These are phyloP conservation scores for Yarrowia hollandica DNA, from an alignment of 805 yeast genomes.

Conservation along the genomic window DNA sequence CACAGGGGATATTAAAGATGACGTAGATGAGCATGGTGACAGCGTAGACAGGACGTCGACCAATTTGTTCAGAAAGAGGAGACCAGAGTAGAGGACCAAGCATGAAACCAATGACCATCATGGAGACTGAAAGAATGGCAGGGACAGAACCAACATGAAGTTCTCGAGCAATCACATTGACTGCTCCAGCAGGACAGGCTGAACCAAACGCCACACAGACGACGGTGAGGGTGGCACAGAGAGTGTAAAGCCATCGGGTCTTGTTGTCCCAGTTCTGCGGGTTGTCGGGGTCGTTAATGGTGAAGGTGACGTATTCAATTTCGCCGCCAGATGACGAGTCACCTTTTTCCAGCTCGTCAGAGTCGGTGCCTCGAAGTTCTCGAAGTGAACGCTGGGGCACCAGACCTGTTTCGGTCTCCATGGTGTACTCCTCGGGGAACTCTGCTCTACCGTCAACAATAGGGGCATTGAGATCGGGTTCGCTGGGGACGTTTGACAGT, in stretches of 20 bases:
- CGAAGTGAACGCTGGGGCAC: slow-evolving; percentile 53
- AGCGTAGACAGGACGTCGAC: slow-evolving; percentile 81
- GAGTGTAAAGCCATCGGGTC: slow-evolving; percentile 51
- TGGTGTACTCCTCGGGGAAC: slow-evolving; percentile 88
- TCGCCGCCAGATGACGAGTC: slow-evolving; percentile 47
- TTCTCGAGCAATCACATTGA: slow-evolving; percentile 63
- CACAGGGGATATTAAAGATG: slow-evolving; percentile 84
- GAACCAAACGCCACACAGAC: slow-evolving; percentile 93
- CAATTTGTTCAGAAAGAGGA: slow-evolving; percentile 81
- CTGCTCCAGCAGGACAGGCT: slow-evolving; percentile 84
- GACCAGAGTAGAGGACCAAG: slow-evolving; percentile 90
- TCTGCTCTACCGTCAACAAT: slow-evolving; percentile 44
- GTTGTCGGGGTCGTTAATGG: slow-evolving; percentile 77
- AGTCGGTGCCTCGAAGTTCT: slow-evolving; percentile 19
- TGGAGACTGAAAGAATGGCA: slow-evolving; percentile 72
- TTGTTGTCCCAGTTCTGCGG: slow-evolving; percentile 78
- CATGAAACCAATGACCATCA: slow-evolving; percentile 87
- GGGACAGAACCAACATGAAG: slow-evolving; percentile 76
- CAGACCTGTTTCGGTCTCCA: slow-evolving; percentile 85
- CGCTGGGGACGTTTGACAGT: slow-evolving; percentile 47
- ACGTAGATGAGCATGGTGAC: slow-evolving; percentile 72
- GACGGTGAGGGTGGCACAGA: slow-evolving; percentile 67
- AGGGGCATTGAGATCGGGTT: slow-evolving; percentile 53
- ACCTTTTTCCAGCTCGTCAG: slow-evolving; percentile 40
- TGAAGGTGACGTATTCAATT: slow-evolving; percentile 80